Evolutionary conservation across 805 yeast species (phyloP), one percentile per base, ranked within the genome.

Genomic region (Ogataea chonburiensis): DNA sequence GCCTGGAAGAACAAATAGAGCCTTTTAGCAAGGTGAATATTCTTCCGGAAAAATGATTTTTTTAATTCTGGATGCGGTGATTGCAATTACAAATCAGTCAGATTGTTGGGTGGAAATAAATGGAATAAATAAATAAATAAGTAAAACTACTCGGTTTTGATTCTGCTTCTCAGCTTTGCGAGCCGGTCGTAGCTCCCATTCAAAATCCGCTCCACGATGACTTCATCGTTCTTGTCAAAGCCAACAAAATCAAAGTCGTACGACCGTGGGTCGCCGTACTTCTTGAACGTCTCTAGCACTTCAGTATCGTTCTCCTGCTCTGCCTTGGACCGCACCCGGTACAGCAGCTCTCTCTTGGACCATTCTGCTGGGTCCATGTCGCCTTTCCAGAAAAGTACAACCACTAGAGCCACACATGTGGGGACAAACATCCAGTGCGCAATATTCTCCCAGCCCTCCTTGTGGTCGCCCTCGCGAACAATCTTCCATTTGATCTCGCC

Each of bases 401-500:
- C 77, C 36, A 78, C 67, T 29, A 83, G 63, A 46, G 78, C 66
- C 31, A 76, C 65, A 55, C 82, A 67, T 17, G 79, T 77, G 13
- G 95, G 95, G 41, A 86, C 73, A 47, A 81, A 82, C 37, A 80
- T 66, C 60, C 73, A 81, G 64, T 80, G 85, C 52, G 80, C 78
- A 37, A 84, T 69, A 46, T 69, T 68, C 58, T 86, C 95, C 95
- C 95, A 86, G 31, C 94, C 94, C 65, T 86, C 94, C 55, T 78
- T 79, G 52, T 74, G 78, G 36, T 80, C 75, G 10, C 58, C 61
- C 56, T 78, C 87, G 45, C 93, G 72, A 29, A 86, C 78, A 38
- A 85, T 65, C 51, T 77, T 73, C 94, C 93, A 86, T 53, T 79
- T 77, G 52, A 85, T 73, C 52, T 79, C 82, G 23, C 95, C 95